Evolutionary conservation across 352 stramenopile species (phyloP).

Genomic region (Pythium rhizo-oryzae): DNA sequence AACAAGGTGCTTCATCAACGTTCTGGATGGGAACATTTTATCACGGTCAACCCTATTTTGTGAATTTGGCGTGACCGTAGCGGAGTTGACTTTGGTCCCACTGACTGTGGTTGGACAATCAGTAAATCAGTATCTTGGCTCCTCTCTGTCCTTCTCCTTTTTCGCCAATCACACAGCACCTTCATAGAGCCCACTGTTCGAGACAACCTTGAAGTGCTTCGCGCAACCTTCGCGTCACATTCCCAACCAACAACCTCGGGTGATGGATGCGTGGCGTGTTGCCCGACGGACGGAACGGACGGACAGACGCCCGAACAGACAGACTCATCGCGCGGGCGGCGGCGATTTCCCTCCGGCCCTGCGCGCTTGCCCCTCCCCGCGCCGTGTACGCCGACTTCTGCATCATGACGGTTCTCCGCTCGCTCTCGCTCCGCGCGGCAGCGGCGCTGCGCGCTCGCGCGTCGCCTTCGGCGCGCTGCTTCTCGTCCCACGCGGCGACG

Average conservation of each 20-base stretch:
- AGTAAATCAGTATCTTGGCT: conserved; percentile 16
- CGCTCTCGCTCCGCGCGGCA: conserved; percentile 6
- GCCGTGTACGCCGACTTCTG: too few relatives aligned
- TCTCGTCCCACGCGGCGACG: conserved; percentile 36
- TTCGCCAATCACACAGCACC: conserved; percentile 1
- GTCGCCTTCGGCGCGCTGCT: conserved; percentile 5
- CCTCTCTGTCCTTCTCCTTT: background rate
- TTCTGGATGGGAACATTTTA: too few relatives aligned
- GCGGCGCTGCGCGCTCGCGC: background rate
- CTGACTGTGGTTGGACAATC: conserved; percentile 7
- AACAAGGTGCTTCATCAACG: too few relatives aligned
- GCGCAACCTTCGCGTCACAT: conserved; percentile 37
- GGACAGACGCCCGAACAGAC: too few relatives aligned
- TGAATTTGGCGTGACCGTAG: background rate
- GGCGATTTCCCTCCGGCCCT: conserved; percentile 3
- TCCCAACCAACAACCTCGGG: too few relatives aligned
- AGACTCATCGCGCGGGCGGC: background rate
- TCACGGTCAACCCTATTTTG: too few relatives aligned
- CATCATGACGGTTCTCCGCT: conserved; percentile 9
- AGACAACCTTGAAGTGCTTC: conserved; percentile 31
- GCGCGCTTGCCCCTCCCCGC: too few relatives aligned
- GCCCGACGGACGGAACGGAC: background rate
- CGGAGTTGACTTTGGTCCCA: background rate
- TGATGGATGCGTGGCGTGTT: background rate
- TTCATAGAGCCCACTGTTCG: conserved; percentile 1